Evolutionary conservation across 2,329 filamentous ascomycete genomes (phyloP).

Genomic region (Dactylellina cionopaga): DNA sequence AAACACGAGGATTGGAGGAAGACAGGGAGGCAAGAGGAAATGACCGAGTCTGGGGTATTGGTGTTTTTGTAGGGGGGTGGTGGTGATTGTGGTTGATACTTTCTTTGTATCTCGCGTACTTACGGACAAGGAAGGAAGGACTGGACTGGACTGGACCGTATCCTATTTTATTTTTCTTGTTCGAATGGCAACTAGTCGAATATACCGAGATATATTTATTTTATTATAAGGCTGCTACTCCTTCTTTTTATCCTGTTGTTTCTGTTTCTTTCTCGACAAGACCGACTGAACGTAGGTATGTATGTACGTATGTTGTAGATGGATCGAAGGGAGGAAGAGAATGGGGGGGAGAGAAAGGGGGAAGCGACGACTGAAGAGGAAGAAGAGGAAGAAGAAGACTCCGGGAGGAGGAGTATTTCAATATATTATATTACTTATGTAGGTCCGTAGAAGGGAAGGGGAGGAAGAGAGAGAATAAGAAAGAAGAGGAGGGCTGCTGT

Average conservation of each 20-base stretch:
- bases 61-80: neutral
- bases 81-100: too few relatives aligned
- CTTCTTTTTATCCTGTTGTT: too few relatives aligned
- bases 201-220: too few relatives aligned
- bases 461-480: neutral
- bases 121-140: neutral
- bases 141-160: too few relatives aligned
- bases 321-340: neutral
- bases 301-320: neutral
- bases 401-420: neutral
- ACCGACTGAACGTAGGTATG: neutral
- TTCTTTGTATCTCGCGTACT: neutral
- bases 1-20: neutral
- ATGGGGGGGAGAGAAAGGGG: neutral
- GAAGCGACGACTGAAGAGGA: neutral
- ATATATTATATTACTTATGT: too few relatives aligned
- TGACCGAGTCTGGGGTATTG: slow-evolving; percentile 4
- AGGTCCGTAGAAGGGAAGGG: neutral
- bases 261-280: too few relatives aligned
- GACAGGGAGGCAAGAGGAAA: neutral
- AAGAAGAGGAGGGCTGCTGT: neutral
- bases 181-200: too few relatives aligned
- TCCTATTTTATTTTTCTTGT: too few relatives aligned
- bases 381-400: neutral
- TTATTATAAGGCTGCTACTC: too few relatives aligned